Base-by-base conservation (phyloP, 495 filamentous ascomycete genomes). In the Astrothelium subdiscretum region DNA sequence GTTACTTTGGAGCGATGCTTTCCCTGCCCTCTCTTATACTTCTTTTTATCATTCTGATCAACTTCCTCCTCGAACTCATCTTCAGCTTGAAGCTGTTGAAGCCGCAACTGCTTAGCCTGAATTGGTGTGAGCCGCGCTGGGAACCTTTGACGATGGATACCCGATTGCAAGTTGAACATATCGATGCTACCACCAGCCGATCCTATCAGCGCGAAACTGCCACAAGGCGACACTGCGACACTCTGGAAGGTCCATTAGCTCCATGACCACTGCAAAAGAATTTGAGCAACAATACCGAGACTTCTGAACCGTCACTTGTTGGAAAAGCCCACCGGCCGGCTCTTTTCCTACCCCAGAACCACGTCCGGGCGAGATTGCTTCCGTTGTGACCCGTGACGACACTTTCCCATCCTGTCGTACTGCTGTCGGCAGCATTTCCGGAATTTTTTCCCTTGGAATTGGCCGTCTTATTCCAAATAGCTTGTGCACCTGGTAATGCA, bases 131-230 rank as follows among this genome's bases (percentile, higher is more conserved):
- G 69, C 58, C 82, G 80, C 12, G 89, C 80, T 29, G 94, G 94
- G 72, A 92, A 97, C 29, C 86, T 83, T 65, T 90, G 89, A 51
- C 92, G 84, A 70, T 92, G 88, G 13, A 84, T 74, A 42, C 94
- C 94, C 27, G 92, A 97, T 71, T 99, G 94, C 65, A 99, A 78
- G 72, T 99, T 99, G 80, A 87, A 97, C 85, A 96, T 89, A 68
- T 92, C 89, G 62, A 99, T 83, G 42, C 82, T 81, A 40, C 94
- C 94, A 29, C 81, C 84, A 31, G 81, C 82, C 18, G 91, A 96
- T 3, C 95, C 94, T 20, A 99, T 75, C n/a, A 97, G 73, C 31
- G 90, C 90, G 75, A 99, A 99, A 2, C 87, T 96, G 62, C 94
- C 95, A 74, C 94, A 97, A 11, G 87, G 81, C 35, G 89, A 94